Evolutionary conservation across 2,329 filamentous ascomycete species (phyloP), one percentile per base, ranked within the genome.

Genomic region (Diaporthe longicolla): DNA sequence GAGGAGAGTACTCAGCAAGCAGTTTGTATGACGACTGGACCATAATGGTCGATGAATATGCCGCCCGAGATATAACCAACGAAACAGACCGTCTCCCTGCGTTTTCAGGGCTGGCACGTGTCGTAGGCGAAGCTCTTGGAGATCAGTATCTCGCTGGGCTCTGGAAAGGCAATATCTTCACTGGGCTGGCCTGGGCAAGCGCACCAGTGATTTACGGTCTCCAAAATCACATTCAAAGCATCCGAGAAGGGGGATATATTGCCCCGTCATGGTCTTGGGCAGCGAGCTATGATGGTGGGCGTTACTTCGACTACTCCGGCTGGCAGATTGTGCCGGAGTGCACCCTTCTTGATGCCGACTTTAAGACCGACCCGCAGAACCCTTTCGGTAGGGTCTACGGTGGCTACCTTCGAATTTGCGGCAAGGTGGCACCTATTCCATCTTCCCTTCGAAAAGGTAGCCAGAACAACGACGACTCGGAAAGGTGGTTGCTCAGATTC

Each of bases 261-360:
- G 57, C 57, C 57, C 57, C 57, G 13, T 59, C 57, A 24, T 59
- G 57, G 57, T 59, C 57, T 40, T 59, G 35, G 57, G 57, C 57
- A 59, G 9, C 35, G 10, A 0, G 37, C 37, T 17, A 15, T 17
- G 21, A 19, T 19, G 7, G 11, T 19, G 21, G 21, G 13, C 3
- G 8, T 50, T n/a, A 17, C 0, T 4, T 6, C 0, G 21, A 10
- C 5, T 15, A 13, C 21, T 13, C 6, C n/a, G 11, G 11, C 57
- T 24, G 57, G 35, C 4, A 24, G 35, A 40, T 35, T 26, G 35
- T 59, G 13, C 17, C 35, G 15, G 57, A 59, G 13, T 59, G 57
- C 35, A 59, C 35, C 10, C 4, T 59, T 24, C 35, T 59, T 17
- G 35, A 59, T 59, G 13, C 40, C 24, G 13, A 43, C 21, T 19